These are phyloP conservation scores for Gossypium gossypioides DNA, from an alignment of 441 rosid genomes.

Conservation along the genomic window DNA sequence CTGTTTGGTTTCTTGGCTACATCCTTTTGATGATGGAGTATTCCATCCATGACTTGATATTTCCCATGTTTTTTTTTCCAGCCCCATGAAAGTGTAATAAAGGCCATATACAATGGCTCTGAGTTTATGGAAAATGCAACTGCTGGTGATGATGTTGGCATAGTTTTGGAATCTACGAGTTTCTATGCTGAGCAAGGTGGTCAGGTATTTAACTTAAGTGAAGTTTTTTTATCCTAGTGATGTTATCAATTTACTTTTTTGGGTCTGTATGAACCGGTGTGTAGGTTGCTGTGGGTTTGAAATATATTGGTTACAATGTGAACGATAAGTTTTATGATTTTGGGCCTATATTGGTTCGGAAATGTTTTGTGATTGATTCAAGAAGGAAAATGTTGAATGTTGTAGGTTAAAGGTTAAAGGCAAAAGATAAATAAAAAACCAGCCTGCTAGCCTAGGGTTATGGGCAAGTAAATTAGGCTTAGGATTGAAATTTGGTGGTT, in stretches of 20 bases:
- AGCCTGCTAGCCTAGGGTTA: neutral
- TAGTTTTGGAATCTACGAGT: slow-evolving; percentile 68
- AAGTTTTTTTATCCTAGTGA: neutral
- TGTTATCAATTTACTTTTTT: neutral
- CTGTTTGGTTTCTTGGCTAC: neutral
- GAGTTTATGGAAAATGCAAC: slow-evolving; percentile 51
- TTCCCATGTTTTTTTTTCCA: slow-evolving; percentile 18
- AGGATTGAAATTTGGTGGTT: neutral
- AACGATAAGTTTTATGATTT: neutral
- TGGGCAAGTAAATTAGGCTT: neutral
- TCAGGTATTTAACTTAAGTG: slow-evolving; percentile 46
- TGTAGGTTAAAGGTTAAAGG: neutral
- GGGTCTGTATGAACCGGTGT: neutral
- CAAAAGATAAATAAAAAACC: neutral
- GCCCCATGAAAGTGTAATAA: slow-evolving; percentile 64
- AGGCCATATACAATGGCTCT: slow-evolving; percentile 78
- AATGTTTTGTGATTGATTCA: neutral
- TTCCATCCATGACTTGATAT: neutral
- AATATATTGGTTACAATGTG: neutral
- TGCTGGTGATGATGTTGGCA: slow-evolving; percentile 51
- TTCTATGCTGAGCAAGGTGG: slow-evolving; percentile 99
- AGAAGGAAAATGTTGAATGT: neutral
- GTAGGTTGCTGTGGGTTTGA: neutral
- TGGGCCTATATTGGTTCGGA: neutral
- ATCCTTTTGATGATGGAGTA: neutral